phyloP scores from a whole-genome alignment of 192 early-diverging fungal genomes.

The Jimgerdemannia flammicorona region DNA sequence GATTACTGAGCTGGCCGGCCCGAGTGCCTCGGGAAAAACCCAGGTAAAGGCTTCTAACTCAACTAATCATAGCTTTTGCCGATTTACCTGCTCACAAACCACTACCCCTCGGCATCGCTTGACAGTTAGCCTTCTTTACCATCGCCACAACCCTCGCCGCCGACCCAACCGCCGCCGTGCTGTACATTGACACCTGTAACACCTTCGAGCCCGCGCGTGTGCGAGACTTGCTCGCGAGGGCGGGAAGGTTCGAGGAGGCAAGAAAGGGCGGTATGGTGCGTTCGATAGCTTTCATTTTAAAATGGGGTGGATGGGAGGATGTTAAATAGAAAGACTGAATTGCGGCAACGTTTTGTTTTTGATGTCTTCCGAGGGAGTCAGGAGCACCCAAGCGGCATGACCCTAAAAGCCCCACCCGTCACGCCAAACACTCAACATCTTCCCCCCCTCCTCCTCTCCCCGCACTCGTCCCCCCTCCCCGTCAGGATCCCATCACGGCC shows the following conservation, averaged over 20 bases:
- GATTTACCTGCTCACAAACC: neutral
- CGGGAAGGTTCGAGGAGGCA: constrained; percentile 4
- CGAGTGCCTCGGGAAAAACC: constrained; percentile 12
- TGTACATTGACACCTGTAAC: constrained; percentile 13
- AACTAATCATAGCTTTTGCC: neutral
- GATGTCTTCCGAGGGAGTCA: too few species aligned
- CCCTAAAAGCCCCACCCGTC: too few species aligned
- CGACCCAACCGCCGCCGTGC: neutral
- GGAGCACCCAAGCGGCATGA: too few species aligned
- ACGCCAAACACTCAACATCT: too few species aligned
- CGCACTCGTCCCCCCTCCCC: neutral
- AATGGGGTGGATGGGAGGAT: too few species aligned
- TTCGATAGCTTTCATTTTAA: neutral
- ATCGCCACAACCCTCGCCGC: neutral
- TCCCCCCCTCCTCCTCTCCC: too few species aligned
- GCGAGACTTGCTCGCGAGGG: neutral
- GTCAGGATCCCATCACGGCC: neutral
- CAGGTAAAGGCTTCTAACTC: constrained; percentile 1
- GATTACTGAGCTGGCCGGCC: constrained; percentile 13
- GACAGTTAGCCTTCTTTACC: neutral
- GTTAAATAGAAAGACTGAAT: too few species aligned
- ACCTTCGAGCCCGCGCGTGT: constrained; percentile 3
- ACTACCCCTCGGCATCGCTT: neutral
- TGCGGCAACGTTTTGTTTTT: too few species aligned
- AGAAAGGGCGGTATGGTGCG: neutral